Evolutionary conservation across 2,329 filamentous ascomycete species (phyloP).

Genomic region (Penicillium capsulatum): DNA sequence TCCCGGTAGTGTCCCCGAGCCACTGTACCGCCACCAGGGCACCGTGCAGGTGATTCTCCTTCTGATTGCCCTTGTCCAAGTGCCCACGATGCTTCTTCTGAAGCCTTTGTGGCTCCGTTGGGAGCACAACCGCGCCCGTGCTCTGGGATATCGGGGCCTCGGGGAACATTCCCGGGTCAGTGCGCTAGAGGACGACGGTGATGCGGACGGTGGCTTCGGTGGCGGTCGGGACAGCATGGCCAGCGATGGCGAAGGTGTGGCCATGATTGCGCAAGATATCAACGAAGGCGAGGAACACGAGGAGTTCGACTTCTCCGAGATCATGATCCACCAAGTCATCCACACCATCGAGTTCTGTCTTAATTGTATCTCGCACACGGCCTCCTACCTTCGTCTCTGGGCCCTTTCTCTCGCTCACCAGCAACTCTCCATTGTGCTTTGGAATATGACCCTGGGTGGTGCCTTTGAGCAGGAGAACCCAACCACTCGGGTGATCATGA

Average conservation of each 20-base stretch:
- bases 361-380: conserved; percentile 98
- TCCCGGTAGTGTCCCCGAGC: conserved; percentile 65
- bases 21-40: conserved; percentile 73
- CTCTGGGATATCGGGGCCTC: conserved; percentile 85
- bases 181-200: conserved; percentile 84
- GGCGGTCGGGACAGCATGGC: conserved; percentile 62
- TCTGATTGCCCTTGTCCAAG: conserved; percentile 76
- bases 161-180: conserved; percentile 84
- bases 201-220: conserved; percentile 58
- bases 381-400: conserved; percentile 97
- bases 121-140: conserved; percentile 86
- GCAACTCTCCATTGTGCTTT: conserved; percentile 91
- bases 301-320: conserved; percentile 94
- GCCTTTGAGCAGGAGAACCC: conserved; percentile 64
- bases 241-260: conserved; percentile 75
- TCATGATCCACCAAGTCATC: conserved; percentile 99
- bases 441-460: conserved; percentile 87
- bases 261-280: conserved; percentile 84
- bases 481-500: conserved; percentile 68
- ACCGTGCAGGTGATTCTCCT: conserved; percentile 72
- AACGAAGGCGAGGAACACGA: conserved; percentile 73
- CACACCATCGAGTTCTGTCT: conserved; percentile 99
- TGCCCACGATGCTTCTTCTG: conserved; percentile 85
- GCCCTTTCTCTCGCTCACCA: conserved; percentile 95
- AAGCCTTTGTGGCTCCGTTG: conserved; percentile 94